phyloP scores from a whole-genome alignment of 1,284 basidiomycete species.

The Ustilago lituana region DNA sequence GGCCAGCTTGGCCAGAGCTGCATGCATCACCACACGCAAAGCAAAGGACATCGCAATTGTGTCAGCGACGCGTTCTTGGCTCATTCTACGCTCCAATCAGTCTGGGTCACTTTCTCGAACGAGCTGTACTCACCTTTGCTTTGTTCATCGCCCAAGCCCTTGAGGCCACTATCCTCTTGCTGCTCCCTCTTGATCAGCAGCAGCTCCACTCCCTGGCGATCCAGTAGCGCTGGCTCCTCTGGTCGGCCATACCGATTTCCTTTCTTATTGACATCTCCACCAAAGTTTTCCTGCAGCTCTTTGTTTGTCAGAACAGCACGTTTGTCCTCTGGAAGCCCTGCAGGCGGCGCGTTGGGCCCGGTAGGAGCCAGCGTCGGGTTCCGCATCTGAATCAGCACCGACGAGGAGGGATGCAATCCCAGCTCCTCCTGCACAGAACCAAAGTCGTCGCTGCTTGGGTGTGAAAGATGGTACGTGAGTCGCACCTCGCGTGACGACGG shows the following conservation, averaged over 20 bases:
- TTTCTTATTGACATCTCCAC: constrained; percentile 42
- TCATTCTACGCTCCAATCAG: not conserved
- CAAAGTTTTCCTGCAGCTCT: constrained; percentile 52
- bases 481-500: constrained; percentile 47
- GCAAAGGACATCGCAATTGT: too few species aligned
- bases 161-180: constrained; percentile 41
- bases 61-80: not conserved
- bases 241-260: constrained; percentile 53
- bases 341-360: constrained; percentile 37
- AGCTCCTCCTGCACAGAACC: constrained; percentile 52
- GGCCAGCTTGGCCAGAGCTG: constrained; percentile 29
- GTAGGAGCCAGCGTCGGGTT: constrained; percentile 53
- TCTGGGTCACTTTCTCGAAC: too few species aligned
- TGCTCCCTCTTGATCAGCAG: constrained; percentile 47
- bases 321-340: constrained; percentile 37
- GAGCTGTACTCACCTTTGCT: constrained; percentile 29
- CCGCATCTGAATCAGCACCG: constrained; percentile 48
- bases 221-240: constrained; percentile 41
- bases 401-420: constrained; percentile 42
- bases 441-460: constrained; percentile 47
- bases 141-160: constrained; percentile 49
- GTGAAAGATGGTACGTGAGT: constrained; percentile 51
- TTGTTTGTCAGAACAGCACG: constrained; percentile 45
- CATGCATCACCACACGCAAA: not conserved
- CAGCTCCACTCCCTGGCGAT: constrained; percentile 53